These are phyloP conservation scores for Sugiyamaella floridensis DNA, from an alignment of 805 yeast species.

Conservation along the genomic window DNA sequence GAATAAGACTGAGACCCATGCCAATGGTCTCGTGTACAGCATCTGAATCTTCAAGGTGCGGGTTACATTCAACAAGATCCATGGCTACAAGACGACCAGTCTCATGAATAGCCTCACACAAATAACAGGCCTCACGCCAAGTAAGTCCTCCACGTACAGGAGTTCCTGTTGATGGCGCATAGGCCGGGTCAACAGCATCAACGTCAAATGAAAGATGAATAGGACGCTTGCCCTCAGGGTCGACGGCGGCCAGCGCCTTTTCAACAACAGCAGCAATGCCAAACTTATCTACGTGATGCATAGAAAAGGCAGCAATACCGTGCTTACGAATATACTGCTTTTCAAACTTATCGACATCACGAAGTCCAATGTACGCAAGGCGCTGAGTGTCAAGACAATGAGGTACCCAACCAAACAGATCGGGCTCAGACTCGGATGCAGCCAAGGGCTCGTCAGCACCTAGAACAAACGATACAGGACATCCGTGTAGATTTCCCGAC, in stretches of 20 bases:
- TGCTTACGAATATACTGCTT: conserved; percentile 62
- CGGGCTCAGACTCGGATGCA: conserved; percentile 44
- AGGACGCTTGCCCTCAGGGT: conserved; percentile 67
- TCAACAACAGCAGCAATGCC: conserved; percentile 89
- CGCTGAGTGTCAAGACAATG: conserved; percentile 55
- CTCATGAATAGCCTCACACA: conserved; percentile 87
- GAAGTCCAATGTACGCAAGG: conserved; percentile 86
- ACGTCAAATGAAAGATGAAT: conserved; percentile 91
- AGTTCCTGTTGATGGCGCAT: conserved; percentile 96
- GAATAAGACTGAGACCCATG: conserved; percentile 83
- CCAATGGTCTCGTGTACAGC: conserved; percentile 79
- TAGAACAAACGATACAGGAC: conserved; percentile 87
- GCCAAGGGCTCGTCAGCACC: conserved; percentile 45
- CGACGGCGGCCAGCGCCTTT: conserved; percentile 76
- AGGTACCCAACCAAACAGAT: conserved; percentile 76
- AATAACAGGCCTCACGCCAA: conserved; percentile 85
- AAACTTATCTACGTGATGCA: conserved; percentile 92
- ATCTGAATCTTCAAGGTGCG: conserved; percentile 63
- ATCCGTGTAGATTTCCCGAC: conserved; percentile 92
- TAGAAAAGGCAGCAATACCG: conserved; percentile 77
- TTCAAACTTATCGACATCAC: conserved; percentile 90
- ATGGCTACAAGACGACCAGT: conserved; percentile 82
- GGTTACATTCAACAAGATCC: conserved; percentile 93
- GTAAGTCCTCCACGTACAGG: conserved; percentile 96
- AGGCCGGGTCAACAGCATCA: conserved; percentile 92